Percentiles rank a stretch among this genome's conserved stretches.
These are phyloP conservation scores for Aspergillus viridinutans DNA, from an alignment of 2,329 filamentous ascomycete genomes.

Conservation along the genomic window DNA sequence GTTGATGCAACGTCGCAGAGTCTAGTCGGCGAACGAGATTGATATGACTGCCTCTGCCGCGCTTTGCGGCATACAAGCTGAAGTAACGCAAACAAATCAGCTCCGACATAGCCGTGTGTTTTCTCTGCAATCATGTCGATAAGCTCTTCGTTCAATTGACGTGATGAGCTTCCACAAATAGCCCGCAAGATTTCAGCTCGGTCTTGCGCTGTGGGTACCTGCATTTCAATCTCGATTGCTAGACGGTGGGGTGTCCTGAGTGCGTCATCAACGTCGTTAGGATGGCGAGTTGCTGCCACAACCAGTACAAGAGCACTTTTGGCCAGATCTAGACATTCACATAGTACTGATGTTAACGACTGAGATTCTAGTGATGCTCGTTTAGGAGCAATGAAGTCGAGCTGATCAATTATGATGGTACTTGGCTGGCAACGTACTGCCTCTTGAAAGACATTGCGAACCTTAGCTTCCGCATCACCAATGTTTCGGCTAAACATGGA, in stretches of 20 bases:
- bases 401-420: conserved; percentile 72
- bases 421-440: conserved; percentile 68
- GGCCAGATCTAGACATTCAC: conserved; percentile 33
- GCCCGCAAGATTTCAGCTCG: conserved; percentile 70
- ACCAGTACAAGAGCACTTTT: conserved; percentile 61
- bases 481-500: conserved; percentile 31
- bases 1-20: neutral
- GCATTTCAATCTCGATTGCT: conserved; percentile 64
- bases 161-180: conserved; percentile 45
- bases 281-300: conserved; percentile 68
- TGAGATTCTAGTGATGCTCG: conserved; percentile 45
- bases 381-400: conserved; percentile 66
- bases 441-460: conserved; percentile 66
- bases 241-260: conserved; percentile 66
- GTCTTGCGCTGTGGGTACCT: conserved; percentile 68
- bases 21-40: conserved; percentile 1
- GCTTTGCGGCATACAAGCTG: conserved; percentile 46
- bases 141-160: conserved; percentile 49
- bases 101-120: conserved; percentile 83
- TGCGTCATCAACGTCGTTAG: conserved; percentile 65
- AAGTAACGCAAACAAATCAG: conserved; percentile 67
- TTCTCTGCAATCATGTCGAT: conserved; percentile 62
- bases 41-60: conserved; percentile 29
- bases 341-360: conserved; percentile 39
- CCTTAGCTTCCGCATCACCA: conserved; percentile 47